These are phyloP conservation scores for Acmispon strigosus DNA, from an alignment of 306 rosid genomes.

Conservation along the genomic window DNA sequence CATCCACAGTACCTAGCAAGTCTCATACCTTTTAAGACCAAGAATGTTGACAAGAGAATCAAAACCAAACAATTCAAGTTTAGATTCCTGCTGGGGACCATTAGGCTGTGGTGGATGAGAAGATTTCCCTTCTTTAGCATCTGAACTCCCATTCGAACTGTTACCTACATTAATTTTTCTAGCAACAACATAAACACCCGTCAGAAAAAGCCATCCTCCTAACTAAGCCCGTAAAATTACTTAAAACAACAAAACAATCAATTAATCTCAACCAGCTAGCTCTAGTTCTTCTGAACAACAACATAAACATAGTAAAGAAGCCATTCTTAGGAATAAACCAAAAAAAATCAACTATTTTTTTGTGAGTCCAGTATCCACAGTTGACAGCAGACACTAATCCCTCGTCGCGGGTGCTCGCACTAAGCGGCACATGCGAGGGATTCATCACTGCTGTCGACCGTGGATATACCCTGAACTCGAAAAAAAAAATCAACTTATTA, in stretches of 20 bases:
- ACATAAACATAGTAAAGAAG: not conserved
- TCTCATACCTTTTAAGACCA: slow-evolving; percentile 81
- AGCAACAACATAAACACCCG: slow-evolving; percentile 18
- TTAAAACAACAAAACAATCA: not conserved
- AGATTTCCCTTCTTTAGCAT: slow-evolving; percentile 37
- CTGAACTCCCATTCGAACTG: slow-evolving; percentile 35
- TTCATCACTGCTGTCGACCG: too few relatives aligned
- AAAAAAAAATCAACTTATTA: not conserved
- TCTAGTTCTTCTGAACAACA: not conserved
- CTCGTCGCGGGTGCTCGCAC: too few relatives aligned
- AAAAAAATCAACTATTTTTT: too few relatives aligned
- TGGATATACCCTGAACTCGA: too few relatives aligned
- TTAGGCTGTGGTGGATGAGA: slow-evolving; percentile 38
- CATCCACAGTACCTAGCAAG: slow-evolving; percentile 6
- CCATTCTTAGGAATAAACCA: too few relatives aligned
- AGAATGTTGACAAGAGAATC: slow-evolving; percentile 99
- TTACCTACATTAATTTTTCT: slow-evolving; percentile 60
- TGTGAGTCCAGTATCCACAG: too few relatives aligned
- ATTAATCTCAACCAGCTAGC: not conserved
- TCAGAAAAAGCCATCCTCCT: not conserved
- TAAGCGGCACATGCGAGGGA: too few relatives aligned
- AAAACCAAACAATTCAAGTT: slow-evolving; percentile 88
- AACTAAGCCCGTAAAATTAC: not conserved
- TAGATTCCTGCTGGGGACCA: slow-evolving; percentile 78
- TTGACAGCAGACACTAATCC: too few relatives aligned